Percentiles rank a stretch among this genome's conserved stretches.
phyloP scores from a whole-genome alignment of 2,329 filamentous ascomycete genomes.

The Ophiocordyceps unilateralis region DNA sequence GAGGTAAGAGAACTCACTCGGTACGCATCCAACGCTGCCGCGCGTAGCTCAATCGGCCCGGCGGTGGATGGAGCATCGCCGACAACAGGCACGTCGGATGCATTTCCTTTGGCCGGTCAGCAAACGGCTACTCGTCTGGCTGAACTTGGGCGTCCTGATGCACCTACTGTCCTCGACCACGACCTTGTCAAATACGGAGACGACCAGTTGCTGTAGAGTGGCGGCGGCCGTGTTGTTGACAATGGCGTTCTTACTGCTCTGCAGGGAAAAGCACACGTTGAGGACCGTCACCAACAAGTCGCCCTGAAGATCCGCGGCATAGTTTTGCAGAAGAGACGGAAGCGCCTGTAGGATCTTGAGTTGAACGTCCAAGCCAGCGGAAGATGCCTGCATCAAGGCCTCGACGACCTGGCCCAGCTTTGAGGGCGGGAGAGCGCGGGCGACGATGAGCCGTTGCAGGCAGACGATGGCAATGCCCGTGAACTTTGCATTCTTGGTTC shows the following conservation, averaged over 20 bases:
- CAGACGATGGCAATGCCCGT: conserved; percentile 76
- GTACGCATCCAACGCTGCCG: conserved; percentile 74
- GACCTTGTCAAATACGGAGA: conserved; percentile 86
- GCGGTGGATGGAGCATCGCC: conserved; percentile 52
- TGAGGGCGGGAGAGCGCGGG: conserved; percentile 59
- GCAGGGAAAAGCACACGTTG: conserved; percentile 81
- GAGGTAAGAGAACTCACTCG: conserved; percentile 28
- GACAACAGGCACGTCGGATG: conserved; percentile 35
- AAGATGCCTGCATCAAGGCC: conserved; percentile 72
- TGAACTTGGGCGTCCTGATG: neutral
- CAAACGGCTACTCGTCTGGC: neutral
- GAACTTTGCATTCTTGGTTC: conserved; percentile 78
- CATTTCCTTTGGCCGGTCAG: conserved; percentile 18
- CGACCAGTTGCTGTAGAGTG: conserved; percentile 87
- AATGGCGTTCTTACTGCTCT: conserved; percentile 80
- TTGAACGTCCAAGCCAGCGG: conserved; percentile 70
- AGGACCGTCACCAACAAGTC: conserved; percentile 67
- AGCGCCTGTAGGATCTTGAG: conserved; percentile 89
- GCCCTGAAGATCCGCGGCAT: conserved; percentile 62
- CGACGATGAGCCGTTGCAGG: conserved; percentile 73
- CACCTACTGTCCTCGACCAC: conserved; percentile 58
- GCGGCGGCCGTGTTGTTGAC: conserved; percentile 93
- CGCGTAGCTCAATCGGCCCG: conserved; percentile 46
- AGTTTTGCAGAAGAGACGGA: conserved; percentile 80
- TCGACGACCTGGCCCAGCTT: conserved; percentile 76